Evolutionary conservation across 192 early-diverging fungal species (phyloP), one percentile per base, ranked within the genome.

Genomic region (Phlyctochytrium planicorne): DNA sequence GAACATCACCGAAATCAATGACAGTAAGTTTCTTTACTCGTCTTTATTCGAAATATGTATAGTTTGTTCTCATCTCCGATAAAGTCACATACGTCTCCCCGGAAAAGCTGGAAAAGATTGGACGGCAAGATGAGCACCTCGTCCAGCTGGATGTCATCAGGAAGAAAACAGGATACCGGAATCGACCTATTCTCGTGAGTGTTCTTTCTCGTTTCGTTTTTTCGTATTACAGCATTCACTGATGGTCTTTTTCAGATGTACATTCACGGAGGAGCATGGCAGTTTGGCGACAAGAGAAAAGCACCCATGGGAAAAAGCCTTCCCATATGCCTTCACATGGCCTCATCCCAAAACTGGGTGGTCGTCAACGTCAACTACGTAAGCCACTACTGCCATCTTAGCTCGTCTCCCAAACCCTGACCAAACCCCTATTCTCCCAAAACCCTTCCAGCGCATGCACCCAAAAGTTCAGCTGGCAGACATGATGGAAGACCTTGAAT

Each of bases 401-500:
- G 6, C 40, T 47, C 40, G 40, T 47, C 40, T 47, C 10, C 20
- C 40, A 20, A 47, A 47, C 6, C 20, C 6, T 47, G 20, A 47
- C 40, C 20, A 6, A 47, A 6, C 40, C 40, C 40, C 40, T 47
- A 47, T 47, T 6, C 40, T 47, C 20, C 40, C 40, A 20, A n/a
- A n/a, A 24, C 50, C 50, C 24, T 52, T 52, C 40, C 57, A 71
- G 35, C 74, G 87, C 23, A 71, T 87, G 1, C 73, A 67, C 0
- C 68, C 85, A 16, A 72, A 74, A 34, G 62, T 69, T 53, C 72
- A 78, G 30, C 83, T 86, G 55, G 76, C 82, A 1, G 78, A 79
- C 27, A 89, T 89, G 61, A 40, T 91, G 17, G 73, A 83, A 17
- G 88, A 91, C 63, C 80, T 85, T 66, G 89, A 91, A 68, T 80